Percentiles rank a stretch among this genome's conserved stretches.
Evolutionary conservation across 495 filamentous ascomycete species (phyloP).

Genomic region (Acidiella bohemica): DNA sequence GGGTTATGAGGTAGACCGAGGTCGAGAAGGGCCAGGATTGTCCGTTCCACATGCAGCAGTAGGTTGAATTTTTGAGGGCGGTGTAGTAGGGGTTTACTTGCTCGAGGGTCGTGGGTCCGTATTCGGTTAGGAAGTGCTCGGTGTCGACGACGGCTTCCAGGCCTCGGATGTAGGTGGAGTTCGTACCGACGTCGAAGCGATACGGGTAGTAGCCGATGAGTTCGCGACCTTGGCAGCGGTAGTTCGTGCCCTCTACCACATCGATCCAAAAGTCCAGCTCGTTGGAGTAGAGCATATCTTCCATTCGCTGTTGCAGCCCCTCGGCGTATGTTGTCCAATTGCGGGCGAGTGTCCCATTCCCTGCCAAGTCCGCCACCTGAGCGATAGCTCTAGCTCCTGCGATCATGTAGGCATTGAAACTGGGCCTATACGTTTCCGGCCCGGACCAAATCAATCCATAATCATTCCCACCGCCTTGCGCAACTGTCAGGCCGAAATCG

Average conservation of each 20-base stretch:
- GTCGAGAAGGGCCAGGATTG: slow-evolving; percentile 38
- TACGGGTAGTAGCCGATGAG: slow-evolving; percentile 34
- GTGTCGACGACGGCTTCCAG: slow-evolving; percentile 28
- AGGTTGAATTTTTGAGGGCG: slow-evolving; percentile 27
- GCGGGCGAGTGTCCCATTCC: slow-evolving; percentile 20
- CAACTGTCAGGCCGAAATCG: slow-evolving; percentile 15
- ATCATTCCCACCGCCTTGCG: slow-evolving; percentile 19
- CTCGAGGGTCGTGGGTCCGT: slow-evolving; percentile 35
- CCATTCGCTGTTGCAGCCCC: slow-evolving; percentile 28
- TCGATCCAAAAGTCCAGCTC: slow-evolving; percentile 36
- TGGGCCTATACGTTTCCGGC: slow-evolving; percentile 33
- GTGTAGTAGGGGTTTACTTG: slow-evolving; percentile 31
- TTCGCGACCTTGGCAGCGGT: slow-evolving; percentile 29
- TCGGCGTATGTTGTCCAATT: slow-evolving; percentile 27
- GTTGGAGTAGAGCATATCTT: slow-evolving; percentile 29
- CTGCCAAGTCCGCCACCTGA: slow-evolving; percentile 25
- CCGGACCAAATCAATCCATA: slow-evolving; percentile 27
- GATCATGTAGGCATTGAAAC: slow-evolving; percentile 37
- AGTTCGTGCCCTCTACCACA: slow-evolving; percentile 30
- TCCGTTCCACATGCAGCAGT: slow-evolving; percentile 37
- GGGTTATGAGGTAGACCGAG: slow-evolving; percentile 28
- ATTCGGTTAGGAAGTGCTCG: slow-evolving; percentile 30
- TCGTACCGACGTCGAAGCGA: slow-evolving; percentile 32
- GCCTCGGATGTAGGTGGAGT: slow-evolving; percentile 24
- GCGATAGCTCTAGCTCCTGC: slow-evolving; percentile 33